Percentiles rank a stretch among this genome's conserved stretches.
phyloP scores from a whole-genome alignment of 2,329 filamentous ascomycete genomes.

The Fusarium sp. region DNA sequence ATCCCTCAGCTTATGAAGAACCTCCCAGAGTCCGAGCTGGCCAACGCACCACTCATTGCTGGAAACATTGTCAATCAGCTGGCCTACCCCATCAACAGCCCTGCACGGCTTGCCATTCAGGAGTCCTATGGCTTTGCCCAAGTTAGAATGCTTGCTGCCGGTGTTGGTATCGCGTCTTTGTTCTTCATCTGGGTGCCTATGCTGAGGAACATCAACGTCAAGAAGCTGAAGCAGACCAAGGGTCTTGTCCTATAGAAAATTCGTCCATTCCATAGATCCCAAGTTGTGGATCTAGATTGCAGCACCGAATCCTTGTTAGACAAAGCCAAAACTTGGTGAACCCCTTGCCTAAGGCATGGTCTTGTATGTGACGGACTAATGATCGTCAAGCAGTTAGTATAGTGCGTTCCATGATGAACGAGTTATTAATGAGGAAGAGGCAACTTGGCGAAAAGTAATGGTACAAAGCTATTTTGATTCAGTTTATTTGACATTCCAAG shows the following conservation, averaged over 20 bases:
- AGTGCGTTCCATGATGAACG: background rate
- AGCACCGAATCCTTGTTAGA: background rate
- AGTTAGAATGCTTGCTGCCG: constrained; percentile 53
- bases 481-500: background rate
- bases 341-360: background rate
- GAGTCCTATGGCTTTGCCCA: constrained; percentile 60
- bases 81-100: constrained; percentile 53
- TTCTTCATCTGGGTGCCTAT: constrained; percentile 44
- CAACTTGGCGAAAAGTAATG: background rate
- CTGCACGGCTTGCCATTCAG: constrained; percentile 56
- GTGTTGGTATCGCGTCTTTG: constrained; percentile 45
- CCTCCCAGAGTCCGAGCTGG: constrained; percentile 51
- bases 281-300: background rate
- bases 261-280: background rate
- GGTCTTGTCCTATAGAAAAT: constrained; percentile 43
- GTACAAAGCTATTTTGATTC: background rate
- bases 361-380: background rate
- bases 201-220: constrained; percentile 47
- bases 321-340: background rate
- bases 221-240: constrained; percentile 47
- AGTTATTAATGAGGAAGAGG: background rate
- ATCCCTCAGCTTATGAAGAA: constrained; percentile 47
- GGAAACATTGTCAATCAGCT: constrained; percentile 49
- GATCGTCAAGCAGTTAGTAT: background rate
- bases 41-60: constrained; percentile 56